Conservation (phyloP, 2,329 filamentous ascomycete species). For the Neonectria sp. region DNA sequence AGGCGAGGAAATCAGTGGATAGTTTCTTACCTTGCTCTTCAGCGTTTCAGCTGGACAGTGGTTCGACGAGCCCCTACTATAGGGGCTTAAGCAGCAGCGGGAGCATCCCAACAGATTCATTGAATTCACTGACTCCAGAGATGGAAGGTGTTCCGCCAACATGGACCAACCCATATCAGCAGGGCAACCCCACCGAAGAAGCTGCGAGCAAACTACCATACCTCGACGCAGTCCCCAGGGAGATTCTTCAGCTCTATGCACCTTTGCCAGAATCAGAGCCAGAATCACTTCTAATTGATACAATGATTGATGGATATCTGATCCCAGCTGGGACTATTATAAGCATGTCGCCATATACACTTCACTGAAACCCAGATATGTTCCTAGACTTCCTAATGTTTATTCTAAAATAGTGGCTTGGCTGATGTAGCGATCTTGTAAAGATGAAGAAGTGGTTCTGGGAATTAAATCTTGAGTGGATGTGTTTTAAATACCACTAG, state of each 20-base stretch:
- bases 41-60: no score
- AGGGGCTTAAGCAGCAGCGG: no score
- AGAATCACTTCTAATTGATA: constrained; percentile 49
- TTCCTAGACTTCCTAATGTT: constrained; percentile 44
- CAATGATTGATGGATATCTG: constrained; percentile 41
- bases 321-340: constrained; percentile 46
- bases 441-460: constrained; percentile 46
- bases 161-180: no score
- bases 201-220: constrained; percentile 58
- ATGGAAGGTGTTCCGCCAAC: no score
- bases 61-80: no score
- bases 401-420: constrained; percentile 49
- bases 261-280: constrained; percentile 68
- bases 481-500: no score
- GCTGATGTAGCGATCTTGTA: constrained; percentile 9
- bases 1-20: no score
- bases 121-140: no score
- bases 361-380: constrained; percentile 45
- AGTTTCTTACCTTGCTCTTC: no score
- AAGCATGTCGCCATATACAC: constrained; percentile 45
- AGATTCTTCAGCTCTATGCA: constrained; percentile 64
- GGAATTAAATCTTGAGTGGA: constrained; percentile 27
- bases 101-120: no score
- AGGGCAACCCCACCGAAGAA: constrained; percentile 51
- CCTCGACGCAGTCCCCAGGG: constrained; percentile 65